These are phyloP conservation scores for Cryptococcus jaspeensis DNA, from an alignment of 1,284 basidiomycete genomes.

Conservation along the genomic window DNA sequence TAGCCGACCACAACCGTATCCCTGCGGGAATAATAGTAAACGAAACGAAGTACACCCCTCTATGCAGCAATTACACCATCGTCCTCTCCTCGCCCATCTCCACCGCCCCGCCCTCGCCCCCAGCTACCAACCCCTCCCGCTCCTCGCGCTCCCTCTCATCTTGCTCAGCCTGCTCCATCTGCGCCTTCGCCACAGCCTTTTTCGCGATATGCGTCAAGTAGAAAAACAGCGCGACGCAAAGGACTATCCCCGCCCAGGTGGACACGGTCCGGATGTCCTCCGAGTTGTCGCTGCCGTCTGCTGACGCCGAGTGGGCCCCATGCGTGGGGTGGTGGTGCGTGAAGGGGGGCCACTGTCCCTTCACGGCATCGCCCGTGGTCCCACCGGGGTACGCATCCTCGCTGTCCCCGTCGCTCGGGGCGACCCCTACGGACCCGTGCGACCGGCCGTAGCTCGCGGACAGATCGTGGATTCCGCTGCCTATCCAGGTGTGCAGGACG, in stretches of 20 bases:
- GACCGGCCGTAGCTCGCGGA: slow-evolving; percentile 19
- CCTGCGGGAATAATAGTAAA: no score
- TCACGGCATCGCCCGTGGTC: neutral
- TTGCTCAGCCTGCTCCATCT: slow-evolving; percentile 28
- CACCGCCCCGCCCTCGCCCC: neutral
- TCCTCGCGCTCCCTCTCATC: slow-evolving; percentile 14
- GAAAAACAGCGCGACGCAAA: slow-evolving; percentile 54
- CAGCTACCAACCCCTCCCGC: neutral
- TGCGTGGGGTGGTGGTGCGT: slow-evolving; percentile 2
- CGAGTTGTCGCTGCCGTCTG: slow-evolving; percentile 14
- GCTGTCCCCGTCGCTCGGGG: neutral
- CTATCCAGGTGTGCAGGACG: slow-evolving; percentile 47
- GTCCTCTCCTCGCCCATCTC: neutral
- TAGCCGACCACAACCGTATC: no score
- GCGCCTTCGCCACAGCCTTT: slow-evolving; percentile 43
- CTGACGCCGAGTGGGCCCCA: neutral
- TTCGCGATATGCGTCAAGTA: slow-evolving; percentile 55
- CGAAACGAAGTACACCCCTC: neutral
- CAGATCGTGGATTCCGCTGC: slow-evolving; percentile 41
- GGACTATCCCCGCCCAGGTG: slow-evolving; percentile 42
- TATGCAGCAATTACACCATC: neutral
- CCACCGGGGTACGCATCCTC: neutral
- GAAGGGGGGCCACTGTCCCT: slow-evolving; percentile 8
- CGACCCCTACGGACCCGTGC: neutral
- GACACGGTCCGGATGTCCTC: slow-evolving; percentile 35